A percentile compares a stretch with the other conserved stretches of the same genome.
Conservation (phyloP, 495 filamentous ascomycete species). For the Tuber melanosporum region DNA sequence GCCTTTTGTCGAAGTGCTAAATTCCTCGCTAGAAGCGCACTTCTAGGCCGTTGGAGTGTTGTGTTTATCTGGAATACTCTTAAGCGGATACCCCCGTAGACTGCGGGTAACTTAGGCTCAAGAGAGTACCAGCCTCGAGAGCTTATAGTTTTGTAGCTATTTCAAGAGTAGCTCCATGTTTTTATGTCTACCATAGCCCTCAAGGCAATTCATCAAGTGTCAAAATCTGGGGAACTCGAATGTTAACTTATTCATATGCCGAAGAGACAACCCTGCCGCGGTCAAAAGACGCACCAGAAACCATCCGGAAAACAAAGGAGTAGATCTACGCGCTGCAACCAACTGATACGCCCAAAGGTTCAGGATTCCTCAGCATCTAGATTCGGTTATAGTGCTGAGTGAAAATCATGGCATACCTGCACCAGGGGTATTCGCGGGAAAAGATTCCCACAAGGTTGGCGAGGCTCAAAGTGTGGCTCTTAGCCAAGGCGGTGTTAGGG, state of each 20-base stretch:
- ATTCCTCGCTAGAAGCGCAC: background rate
- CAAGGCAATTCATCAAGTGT: background rate
- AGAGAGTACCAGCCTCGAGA: background rate
- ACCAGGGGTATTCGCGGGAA: background rate
- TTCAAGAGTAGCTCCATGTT: background rate
- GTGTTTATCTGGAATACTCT: background rate
- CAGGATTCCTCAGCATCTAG: background rate
- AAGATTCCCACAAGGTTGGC: background rate
- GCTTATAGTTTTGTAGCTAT: background rate
- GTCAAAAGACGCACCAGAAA: background rate
- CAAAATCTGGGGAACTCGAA: background rate
- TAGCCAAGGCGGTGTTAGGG: background rate
- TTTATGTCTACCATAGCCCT: background rate
- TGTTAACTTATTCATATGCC: background rate
- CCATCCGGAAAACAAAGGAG: background rate
- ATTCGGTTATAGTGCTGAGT: background rate
- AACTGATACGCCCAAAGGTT: background rate
- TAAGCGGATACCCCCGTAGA: background rate
- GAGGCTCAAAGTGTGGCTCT: background rate
- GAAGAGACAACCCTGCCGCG: no score
- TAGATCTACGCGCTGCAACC: background rate
- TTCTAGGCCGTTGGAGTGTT: background rate
- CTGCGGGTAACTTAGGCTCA: background rate
- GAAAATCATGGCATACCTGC: background rate
- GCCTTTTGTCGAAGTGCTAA: background rate